A percentile compares a stretch with the other conserved stretches of the same genome.
Conservation (phyloP, 164 flowering plant species). For the Vitis vinifera region ASM3070453v1 NC_081809.1:1940501-1941000, state of each 20-base stretch:
- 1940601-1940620: slow-evolving; percentile 74
- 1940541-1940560: neutral
- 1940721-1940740: slow-evolving; percentile 88
- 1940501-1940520: slow-evolving; percentile 10
- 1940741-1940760: slow-evolving; percentile 83
- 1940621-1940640: slow-evolving; percentile 68
- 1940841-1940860: slow-evolving; percentile 2
- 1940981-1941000: neutral
- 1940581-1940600: slow-evolving; percentile 10
- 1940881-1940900: neutral
- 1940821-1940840: slow-evolving; percentile 44
- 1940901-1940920: neutral
- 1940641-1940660: slow-evolving; percentile 41
- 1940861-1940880: neutral
- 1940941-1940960: neutral
- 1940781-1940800: slow-evolving; percentile 81
- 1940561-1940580: neutral
- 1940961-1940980: neutral
- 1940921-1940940: neutral
- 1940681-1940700: slow-evolving; percentile 37
- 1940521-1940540: neutral
- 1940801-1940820: slow-evolving; percentile 76
- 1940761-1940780: slow-evolving; percentile 75
- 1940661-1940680: slow-evolving; percentile 39
- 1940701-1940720: slow-evolving; percentile 60